phyloP scores from a whole-genome alignment of 2,329 filamentous ascomycete species.

The Fusarium duplospermum region DNA sequence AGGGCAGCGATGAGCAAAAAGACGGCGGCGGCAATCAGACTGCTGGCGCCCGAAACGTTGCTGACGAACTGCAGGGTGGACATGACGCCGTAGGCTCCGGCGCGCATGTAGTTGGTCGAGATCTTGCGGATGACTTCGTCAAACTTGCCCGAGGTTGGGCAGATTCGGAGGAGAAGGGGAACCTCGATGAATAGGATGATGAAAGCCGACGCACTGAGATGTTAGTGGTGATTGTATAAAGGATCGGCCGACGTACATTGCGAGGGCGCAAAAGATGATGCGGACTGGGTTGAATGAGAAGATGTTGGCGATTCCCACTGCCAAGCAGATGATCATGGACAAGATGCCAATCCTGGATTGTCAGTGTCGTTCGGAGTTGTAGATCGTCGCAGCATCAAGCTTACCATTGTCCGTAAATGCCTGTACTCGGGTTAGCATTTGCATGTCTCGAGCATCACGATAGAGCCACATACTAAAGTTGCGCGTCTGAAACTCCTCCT shows the following conservation, averaged over 20 bases:
- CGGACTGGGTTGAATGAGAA: slow-evolving; percentile 64
- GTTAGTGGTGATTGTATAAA: slow-evolving; percentile 4
- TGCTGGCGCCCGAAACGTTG: slow-evolving; percentile 71
- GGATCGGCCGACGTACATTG: slow-evolving; percentile 59
- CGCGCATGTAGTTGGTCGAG: slow-evolving; percentile 97
- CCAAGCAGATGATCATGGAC: slow-evolving; percentile 77
- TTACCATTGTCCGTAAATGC: slow-evolving; percentile 83
- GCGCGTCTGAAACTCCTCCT: slow-evolving; percentile 77
- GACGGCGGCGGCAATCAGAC: slow-evolving; percentile 87
- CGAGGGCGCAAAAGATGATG: slow-evolving; percentile 65
- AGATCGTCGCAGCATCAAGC: slow-evolving; percentile 41
- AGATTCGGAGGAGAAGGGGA: slow-evolving; percentile 95
- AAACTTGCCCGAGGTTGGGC: slow-evolving; percentile 91
- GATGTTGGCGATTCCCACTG: slow-evolving; percentile 75
- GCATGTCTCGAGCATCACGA: neutral
- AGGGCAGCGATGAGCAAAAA: slow-evolving; percentile 79
- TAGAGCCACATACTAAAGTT: slow-evolving; percentile 74
- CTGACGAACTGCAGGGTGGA: slow-evolving; percentile 87
- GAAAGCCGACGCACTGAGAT: slow-evolving; percentile 72
- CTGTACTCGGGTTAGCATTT: slow-evolving; percentile 58
- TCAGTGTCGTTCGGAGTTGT: slow-evolving; percentile 19
- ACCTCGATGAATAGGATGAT: slow-evolving; percentile 89
- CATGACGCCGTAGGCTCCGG: slow-evolving; percentile 86
- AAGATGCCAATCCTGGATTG: slow-evolving; percentile 72
- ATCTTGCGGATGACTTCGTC: slow-evolving; percentile 90